A percentile compares a stretch with the other conserved stretches of the same genome.
These are phyloP conservation scores for Starmerella cellae DNA, from an alignment of 805 yeast genomes.

Conservation along the genomic window DNA sequence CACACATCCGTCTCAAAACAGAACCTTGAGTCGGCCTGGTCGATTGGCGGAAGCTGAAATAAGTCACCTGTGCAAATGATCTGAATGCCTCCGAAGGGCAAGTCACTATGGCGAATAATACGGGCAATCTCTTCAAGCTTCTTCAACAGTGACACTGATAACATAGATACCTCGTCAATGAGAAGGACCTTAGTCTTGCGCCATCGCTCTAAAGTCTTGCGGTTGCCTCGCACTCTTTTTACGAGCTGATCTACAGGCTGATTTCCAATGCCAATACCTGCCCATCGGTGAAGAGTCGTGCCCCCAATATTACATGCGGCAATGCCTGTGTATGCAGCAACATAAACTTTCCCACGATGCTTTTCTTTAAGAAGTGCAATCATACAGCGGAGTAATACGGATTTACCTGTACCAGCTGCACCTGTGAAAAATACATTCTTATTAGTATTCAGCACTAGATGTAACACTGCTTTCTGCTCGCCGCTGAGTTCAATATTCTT, in stretches of 20 bases:
- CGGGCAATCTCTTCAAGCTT: slow-evolving; percentile 63
- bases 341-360: slow-evolving; percentile 34
- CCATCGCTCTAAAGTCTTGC: slow-evolving; percentile 46
- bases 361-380: slow-evolving; percentile 39
- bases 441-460: slow-evolving; percentile 45
- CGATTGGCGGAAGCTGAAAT: slow-evolving; percentile 88
- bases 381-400: slow-evolving; percentile 62
- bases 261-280: slow-evolving; percentile 72
- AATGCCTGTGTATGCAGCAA: slow-evolving; percentile 91
- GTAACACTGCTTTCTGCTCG: slow-evolving; percentile 47
- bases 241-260: slow-evolving; percentile 37
- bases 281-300: slow-evolving; percentile 67
- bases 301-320: slow-evolving; percentile 96
- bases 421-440: slow-evolving; percentile 81
- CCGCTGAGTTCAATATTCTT: slow-evolving; percentile 24
- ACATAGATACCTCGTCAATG: slow-evolving; percentile 90
- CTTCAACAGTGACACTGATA: slow-evolving; percentile 64
- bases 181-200: slow-evolving; percentile 52
- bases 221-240: slow-evolving; percentile 36
- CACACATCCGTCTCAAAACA: slow-evolving; percentile 69
- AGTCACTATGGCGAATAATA: slow-evolving; percentile 32
- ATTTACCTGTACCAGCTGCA: slow-evolving; percentile 97
- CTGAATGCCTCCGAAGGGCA: slow-evolving; percentile 92
- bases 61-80: slow-evolving; percentile 87
- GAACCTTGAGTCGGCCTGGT: slow-evolving; percentile 33